Base-by-base conservation (phyloP, 208 protist genomes). In the Strigomonas culicis region DNA sequence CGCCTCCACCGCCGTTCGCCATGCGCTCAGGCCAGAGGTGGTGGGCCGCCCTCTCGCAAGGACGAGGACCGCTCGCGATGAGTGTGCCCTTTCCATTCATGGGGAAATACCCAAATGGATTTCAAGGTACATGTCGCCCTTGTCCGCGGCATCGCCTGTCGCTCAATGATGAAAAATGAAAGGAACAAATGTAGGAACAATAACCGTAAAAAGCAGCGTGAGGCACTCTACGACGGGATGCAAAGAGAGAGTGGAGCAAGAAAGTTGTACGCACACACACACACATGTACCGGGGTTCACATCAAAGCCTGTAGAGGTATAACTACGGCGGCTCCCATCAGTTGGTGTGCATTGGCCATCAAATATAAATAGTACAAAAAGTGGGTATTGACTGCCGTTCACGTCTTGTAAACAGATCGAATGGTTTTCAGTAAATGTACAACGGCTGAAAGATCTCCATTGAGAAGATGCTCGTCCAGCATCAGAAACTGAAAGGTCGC, bases 31-130 rank as follows among this genome's bases (percentile, higher is more conserved):
- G 64, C 89, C 32, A 93, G 70, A 25, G 81, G 87, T 17, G 86
- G 79, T 24, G 77, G 79, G 59, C 83, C 78, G 47, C 73, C 75
- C 27, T 76, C 7, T 68, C 74, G n/a, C 90, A 70, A 0, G 73
- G 51, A 3, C 66, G 55, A 4, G 74, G 76, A 19, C 81, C 87
- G 27, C 74, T 89, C 67, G 82, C 83, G 19, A 90, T 57, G 51
- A 88, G 79, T 28, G 13, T 52, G 47, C 86, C 83, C n/a, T 84
- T 58, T 19, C 19, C 47, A 22, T 49, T 70, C 75, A 88, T 88
- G 31, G 88, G 4, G 83, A 90, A 3, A 83, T 87, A 22, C 83
- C 83, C 15, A 93, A 65, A 43, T 89, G 79, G 63, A 90, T 89
- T 28, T 83, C 87, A 46, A 74, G 70, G 71, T 84, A 93, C 75